Conservation (phyloP, 306 rosid genomes). For the Glycine tomentella region DNA sequence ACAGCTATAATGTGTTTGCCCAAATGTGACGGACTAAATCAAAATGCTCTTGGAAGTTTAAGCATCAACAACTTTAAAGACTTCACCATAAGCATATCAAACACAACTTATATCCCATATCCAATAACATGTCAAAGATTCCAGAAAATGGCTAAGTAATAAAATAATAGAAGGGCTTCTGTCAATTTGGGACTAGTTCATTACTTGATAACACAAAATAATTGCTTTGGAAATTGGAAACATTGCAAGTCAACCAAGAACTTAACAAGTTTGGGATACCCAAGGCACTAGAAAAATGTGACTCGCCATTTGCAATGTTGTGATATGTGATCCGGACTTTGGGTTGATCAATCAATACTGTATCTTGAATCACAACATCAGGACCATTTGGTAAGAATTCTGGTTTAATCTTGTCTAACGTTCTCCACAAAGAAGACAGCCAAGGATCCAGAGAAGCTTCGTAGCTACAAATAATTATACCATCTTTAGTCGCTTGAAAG, state of each 20-base stretch:
- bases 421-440: conserved; percentile 82
- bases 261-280: conserved; percentile 58
- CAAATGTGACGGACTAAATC: conserved; percentile 22
- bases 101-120: not conserved
- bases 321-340: conserved; percentile 70
- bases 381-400: conserved; percentile 72
- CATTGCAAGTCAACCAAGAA: conserved; percentile 40
- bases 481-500: conserved; percentile 26
- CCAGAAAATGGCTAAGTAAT: not conserved
- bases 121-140: not conserved
- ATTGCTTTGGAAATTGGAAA: conserved; percentile 16
- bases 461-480: conserved; percentile 58
- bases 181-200: conserved; percentile 10
- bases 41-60: conserved; percentile 38
- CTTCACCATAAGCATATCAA: conserved; percentile 27
- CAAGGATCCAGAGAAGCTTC: conserved; percentile 98
- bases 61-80: conserved; percentile 10
- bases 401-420: conserved; percentile 59
- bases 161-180: conserved; percentile 6
- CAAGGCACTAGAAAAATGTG: conserved; percentile 55
- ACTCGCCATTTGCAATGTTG: conserved; percentile 52
- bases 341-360: conserved; percentile 67
- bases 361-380: conserved; percentile 57
- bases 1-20: not conserved
- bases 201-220: conserved; percentile 30